Evolutionary conservation across 2,329 filamentous ascomycete genomes (phyloP), one percentile per base, ranked within the genome.

Genomic region (Pyrenophora teres): DNA sequence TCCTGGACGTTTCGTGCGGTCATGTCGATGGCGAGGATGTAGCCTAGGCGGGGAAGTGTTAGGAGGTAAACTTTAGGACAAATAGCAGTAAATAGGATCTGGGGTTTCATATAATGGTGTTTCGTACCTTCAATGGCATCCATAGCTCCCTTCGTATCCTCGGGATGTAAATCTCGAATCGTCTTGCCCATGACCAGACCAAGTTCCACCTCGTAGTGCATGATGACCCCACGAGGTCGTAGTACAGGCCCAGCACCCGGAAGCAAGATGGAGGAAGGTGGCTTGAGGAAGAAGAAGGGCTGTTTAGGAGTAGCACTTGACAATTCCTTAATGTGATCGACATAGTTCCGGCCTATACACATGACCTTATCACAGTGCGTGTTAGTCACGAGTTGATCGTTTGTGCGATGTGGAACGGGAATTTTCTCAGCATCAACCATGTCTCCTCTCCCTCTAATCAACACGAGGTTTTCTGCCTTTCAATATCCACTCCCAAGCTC

Each of bases 181-280:
- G 81, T 82, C 79, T 90, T 92, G 72, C 91, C 91, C 58, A 99
- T 90, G 52, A 99, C 82, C 40, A 97, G 79, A 36, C 89, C 94
- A 55, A 99, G 83, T 79, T 99, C 94, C 54, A 99, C 88, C 78
- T 99, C 94, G 78, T 92, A 96, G 78, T 97, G 93, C 69, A 97
- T 81, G 64, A 87, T 88, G 35, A 95, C 87, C 58, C 93, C 93
- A 65, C 81, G 84, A 37, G 94, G 94, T 38, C 88, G 85, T 63
- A 96, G 82, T 40, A 96, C 86, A 3, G 92, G 87, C 0, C 92
- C 92, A 50, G 86, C 83, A 23, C 85, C 83, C 0, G 91, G 91
- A 18, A 89, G 81, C 3, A 97, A 83, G 64, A 99, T 90, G 3
- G 92, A 90, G 35, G 89, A 90, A 0, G 92, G 79, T 1, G 94